Evolutionary conservation across 2,329 filamentous ascomycete species (phyloP).

Genomic region (Aotearoamyces nothofagi): DNA sequence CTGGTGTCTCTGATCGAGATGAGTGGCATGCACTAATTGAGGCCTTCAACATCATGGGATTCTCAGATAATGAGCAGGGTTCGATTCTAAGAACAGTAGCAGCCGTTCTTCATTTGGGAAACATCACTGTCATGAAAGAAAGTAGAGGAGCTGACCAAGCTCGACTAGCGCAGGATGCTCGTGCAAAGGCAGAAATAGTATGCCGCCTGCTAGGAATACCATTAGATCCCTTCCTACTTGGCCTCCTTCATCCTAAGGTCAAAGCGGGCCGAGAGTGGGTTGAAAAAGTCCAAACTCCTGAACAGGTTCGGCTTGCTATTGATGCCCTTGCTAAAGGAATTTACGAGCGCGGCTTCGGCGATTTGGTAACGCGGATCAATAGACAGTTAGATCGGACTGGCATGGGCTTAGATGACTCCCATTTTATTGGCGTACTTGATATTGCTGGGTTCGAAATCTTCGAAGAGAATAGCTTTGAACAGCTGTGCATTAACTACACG

Average conservation of each 20-base stretch:
- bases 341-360: slow-evolving; percentile 89
- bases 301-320: slow-evolving; percentile 80
- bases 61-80: slow-evolving; percentile 68
- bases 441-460: slow-evolving; percentile 99
- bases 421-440: slow-evolving; percentile 95
- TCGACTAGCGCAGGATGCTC: slow-evolving; percentile 59
- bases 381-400: slow-evolving; percentile 77
- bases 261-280: slow-evolving; percentile 97
- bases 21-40: slow-evolving; percentile 88
- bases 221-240: slow-evolving; percentile 72
- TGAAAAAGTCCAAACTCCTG: slow-evolving; percentile 93
- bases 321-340: slow-evolving; percentile 94
- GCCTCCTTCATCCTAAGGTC: slow-evolving; percentile 79
- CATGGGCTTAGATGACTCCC: slow-evolving; percentile 70
- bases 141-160: slow-evolving; percentile 86
- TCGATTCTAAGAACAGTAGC: slow-evolving; percentile 79
- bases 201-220: slow-evolving; percentile 77
- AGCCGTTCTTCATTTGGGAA: slow-evolving; percentile 84
- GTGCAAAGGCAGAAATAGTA: slow-evolving; percentile 60
- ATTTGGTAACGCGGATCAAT: slow-evolving; percentile 86
- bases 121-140: slow-evolving; percentile 79
- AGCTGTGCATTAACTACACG: slow-evolving; percentile 98
- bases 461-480: slow-evolving; percentile 95
- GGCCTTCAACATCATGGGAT: slow-evolving; percentile 89
- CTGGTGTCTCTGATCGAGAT: slow-evolving; percentile 74